phyloP scores from a whole-genome alignment of 1,139 yeast species.

The Debaryomyces fabryi region DNA sequence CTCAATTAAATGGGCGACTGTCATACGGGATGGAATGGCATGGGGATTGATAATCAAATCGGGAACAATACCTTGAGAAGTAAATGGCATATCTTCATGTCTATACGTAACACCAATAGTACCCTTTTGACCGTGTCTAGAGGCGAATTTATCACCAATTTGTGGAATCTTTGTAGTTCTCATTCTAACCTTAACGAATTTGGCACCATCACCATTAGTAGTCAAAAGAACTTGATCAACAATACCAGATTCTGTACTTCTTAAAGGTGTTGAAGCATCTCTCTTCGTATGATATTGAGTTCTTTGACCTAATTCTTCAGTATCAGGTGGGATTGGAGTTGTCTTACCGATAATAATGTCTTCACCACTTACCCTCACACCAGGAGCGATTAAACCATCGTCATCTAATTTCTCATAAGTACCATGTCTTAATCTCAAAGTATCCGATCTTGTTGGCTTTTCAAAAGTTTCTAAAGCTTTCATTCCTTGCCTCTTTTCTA shows the following conservation, averaged over 20 bases:
- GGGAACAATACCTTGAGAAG: slow-evolving; percentile 95
- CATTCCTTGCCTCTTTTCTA: slow-evolving; percentile 98
- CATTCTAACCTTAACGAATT: slow-evolving; percentile 97
- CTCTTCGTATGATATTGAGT: slow-evolving; percentile 97
- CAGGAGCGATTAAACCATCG: slow-evolving; percentile 97
- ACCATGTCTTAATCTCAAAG: slow-evolving; percentile 94
- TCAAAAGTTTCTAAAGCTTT: slow-evolving; percentile 95
- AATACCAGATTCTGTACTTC: slow-evolving; percentile 97
- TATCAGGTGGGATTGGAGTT: slow-evolving; percentile 97
- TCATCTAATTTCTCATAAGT: slow-evolving; percentile 97
- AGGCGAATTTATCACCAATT: slow-evolving; percentile 98
- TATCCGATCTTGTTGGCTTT: slow-evolving; percentile 92
- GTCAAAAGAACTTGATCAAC: slow-evolving; percentile 97
- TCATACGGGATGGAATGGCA: slow-evolving; percentile 99
- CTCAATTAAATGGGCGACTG: slow-evolving; percentile 98
- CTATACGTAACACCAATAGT: slow-evolving; percentile 98
- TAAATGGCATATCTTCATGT: slow-evolving; percentile 98
- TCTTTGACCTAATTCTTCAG: slow-evolving; percentile 97
- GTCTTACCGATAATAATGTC: slow-evolving; percentile 98
- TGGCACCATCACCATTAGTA: slow-evolving; percentile 96
- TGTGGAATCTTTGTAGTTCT: slow-evolving; percentile 98
- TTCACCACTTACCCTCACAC: slow-evolving; percentile 98
- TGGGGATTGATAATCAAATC: slow-evolving; percentile 97
- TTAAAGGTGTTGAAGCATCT: slow-evolving; percentile 96
- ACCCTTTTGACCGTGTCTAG: slow-evolving; percentile 99